Evolutionary conservation across 2,329 filamentous ascomycete species (phyloP).

Genomic region (Trichoderma breve): DNA sequence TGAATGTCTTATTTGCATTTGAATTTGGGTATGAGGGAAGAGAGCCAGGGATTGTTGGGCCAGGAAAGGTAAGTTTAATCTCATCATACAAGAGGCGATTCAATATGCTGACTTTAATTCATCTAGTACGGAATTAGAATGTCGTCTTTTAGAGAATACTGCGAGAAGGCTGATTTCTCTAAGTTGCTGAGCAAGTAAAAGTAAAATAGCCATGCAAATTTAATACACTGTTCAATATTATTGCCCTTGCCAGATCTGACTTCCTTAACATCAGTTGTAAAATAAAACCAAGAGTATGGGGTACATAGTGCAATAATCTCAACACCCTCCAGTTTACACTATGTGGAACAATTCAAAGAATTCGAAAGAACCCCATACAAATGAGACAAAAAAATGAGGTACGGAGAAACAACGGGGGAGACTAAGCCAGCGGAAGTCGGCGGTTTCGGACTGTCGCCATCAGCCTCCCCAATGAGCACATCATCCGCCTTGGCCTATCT

Average conservation of each 20-base stretch:
- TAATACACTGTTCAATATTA: rapidly evolving
- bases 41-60: not conserved
- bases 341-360: not conserved
- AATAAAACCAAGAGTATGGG: no score
- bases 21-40: not conserved
- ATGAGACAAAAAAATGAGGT: not conserved
- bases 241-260: not conserved
- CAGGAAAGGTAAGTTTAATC: not conserved
- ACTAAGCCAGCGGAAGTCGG: conserved; percentile 15
- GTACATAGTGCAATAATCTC: not conserved
- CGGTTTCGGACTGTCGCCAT: conserved; percentile 29
- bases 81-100: not conserved
- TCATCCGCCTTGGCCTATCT: not conserved
- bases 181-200: not conserved
- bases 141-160: not conserved
- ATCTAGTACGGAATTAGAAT: not conserved
- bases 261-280: no score
- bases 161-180: not conserved
- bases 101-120: not conserved
- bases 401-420: not conserved
- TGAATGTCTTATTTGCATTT: not conserved
- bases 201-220: not conserved
- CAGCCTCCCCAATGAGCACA: conserved; percentile 22
- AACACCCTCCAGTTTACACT: not conserved
- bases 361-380: no score